Conservation (phyloP, 2,329 filamentous ascomycete species). For the Trichoderma sp. region DNA sequence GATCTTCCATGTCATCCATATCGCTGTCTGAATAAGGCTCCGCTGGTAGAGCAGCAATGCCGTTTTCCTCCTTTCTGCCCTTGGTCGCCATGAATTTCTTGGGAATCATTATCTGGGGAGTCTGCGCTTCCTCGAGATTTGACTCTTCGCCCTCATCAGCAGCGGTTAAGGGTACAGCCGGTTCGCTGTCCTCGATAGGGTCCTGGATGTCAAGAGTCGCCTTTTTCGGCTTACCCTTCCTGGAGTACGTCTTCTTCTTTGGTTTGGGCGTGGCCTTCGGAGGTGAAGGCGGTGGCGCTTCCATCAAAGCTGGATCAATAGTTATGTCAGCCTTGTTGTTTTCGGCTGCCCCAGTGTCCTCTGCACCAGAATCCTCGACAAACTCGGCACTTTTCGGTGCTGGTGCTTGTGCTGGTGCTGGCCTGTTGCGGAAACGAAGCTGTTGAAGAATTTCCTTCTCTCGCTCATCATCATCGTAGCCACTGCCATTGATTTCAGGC, state of each 20-base stretch:
- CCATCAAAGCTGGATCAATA: constrained; percentile 36
- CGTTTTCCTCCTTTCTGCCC: constrained; percentile 19
- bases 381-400: constrained; percentile 32
- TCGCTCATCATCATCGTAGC: constrained; percentile 34
- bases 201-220: constrained; percentile 32
- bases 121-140: constrained; percentile 31
- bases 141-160: constrained; percentile 28
- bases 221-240: constrained; percentile 28
- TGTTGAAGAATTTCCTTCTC: constrained; percentile 36
- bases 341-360: constrained; percentile 25
- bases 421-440: constrained; percentile 23
- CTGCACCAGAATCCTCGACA: constrained; percentile 34
- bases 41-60: neutral
- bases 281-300: constrained; percentile 23
- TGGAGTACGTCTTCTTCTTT: constrained; percentile 29
- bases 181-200: constrained; percentile 35
- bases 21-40: constrained; percentile 35
- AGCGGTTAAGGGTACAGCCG: constrained; percentile 12
- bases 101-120: constrained; percentile 33
- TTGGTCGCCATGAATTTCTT: constrained; percentile 32
- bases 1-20: constrained; percentile 49
- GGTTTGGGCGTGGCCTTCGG: constrained; percentile 33
- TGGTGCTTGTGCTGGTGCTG: neutral
- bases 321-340: constrained; percentile 31
- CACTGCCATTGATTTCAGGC: constrained; percentile 35